Evolutionary conservation across 1,284 basidiomycete species (phyloP), one percentile per base, ranked within the genome.

Genomic region (Tilletia horrida): DNA sequence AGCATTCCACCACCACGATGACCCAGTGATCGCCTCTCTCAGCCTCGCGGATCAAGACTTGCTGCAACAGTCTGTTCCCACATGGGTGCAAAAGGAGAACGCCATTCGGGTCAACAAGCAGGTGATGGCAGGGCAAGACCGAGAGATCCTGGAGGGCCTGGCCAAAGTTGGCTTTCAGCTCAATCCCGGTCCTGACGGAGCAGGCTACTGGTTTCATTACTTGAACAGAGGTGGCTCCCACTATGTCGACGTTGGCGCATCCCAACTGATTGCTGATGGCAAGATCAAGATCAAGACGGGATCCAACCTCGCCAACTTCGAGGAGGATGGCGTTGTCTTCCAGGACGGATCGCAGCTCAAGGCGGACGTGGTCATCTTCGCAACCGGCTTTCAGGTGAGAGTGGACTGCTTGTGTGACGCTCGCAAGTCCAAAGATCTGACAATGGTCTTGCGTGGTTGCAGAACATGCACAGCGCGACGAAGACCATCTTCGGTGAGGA

Each of bases 251-350:
- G 11, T 65, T 27, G 64, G 64, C 48, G 45, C 59, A 9, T 52
- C 65, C 35, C 57, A 65, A 18, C 64, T 52, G 70, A 89, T 89
- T 9, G 86, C 84, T 29, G 85, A 86, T 69, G 78, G 90, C 40
- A 82, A 86, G 11, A 88, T 87, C 13, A 89, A 91, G 77, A 40
- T 40, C 35, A 40, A 40, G 35, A 6, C 35, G 35, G 35, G 35
- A 6, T 6, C 6, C 35, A 11, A 11, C 7, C 25, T 50, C 25
- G 48, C n/a, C 16, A 6, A 18, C 48, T 50, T 50, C 16, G 48
- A 50, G n/a, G 9, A 50, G 2, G 16, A 50, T 27, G 48, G 48
- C 7, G 2, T 50, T 7, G 16, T 50, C 48, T 18, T 50, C 16
- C 8, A 50, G 16, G 48, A 50, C 48, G 48, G 48, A 27, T 50